Percentiles rank a stretch among this genome's conserved stretches.
Conservation (phyloP, 208 protist species). For the Trichomonas gallinae region DNA sequence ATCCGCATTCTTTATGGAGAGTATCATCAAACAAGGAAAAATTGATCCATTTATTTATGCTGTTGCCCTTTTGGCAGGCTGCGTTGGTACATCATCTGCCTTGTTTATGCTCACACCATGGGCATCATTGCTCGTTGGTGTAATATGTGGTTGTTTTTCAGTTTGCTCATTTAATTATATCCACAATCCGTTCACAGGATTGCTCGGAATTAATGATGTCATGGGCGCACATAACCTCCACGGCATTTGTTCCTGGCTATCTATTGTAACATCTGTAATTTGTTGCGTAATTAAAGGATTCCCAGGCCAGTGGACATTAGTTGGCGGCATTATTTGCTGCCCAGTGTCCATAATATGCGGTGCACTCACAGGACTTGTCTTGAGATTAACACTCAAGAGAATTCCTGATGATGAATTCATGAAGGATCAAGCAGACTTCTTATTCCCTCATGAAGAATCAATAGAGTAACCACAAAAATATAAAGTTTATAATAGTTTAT, state of each 20-base stretch:
- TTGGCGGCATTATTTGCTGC: not conserved
- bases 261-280: not conserved
- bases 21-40: not conserved
- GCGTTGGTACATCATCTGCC: not conserved
- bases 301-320: not conserved
- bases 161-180: not conserved
- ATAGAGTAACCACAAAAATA: not conserved
- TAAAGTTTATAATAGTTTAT: not conserved
- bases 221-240: not conserved
- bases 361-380: not conserved
- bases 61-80: not conserved
- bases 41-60: not conserved
- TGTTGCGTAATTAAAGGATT: not conserved
- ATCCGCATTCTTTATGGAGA: not conserved
- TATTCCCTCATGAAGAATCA: not conserved
- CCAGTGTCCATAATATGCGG: not conserved
- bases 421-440: not conserved
- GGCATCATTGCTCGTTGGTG: not conserved
- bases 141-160: not conserved
- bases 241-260: not conserved
- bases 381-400: not conserved
- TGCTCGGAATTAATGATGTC: not conserved
- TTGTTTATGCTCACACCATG: not conserved
- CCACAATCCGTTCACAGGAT: not conserved
- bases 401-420: not conserved